Evolutionary conservation across 2,329 filamentous ascomycete genomes (phyloP), one percentile per base, ranked within the genome.

Genomic region (Pseudogymnoascus sp.): DNA sequence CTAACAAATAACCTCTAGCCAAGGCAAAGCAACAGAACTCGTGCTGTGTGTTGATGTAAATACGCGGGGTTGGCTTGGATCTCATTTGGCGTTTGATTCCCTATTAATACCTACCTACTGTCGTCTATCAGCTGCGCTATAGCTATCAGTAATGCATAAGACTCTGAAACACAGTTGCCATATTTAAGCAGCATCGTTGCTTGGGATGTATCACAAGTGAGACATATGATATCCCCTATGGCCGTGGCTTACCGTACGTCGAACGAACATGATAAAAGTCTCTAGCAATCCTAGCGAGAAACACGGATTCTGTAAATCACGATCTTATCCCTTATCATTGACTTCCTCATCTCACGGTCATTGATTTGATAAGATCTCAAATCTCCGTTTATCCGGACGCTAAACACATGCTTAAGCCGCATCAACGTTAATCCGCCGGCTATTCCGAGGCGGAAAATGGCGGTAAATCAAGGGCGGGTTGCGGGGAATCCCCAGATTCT

Each of bases 11-110:
- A 60, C 28, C 43, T 50, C 62, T 60, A 82, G 79, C 78, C 74
- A 77, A 87, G 80, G 87, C 87, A 71, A 90, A 90, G 81, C 90
- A 90, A 77, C 86, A 90, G 73, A 91, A 90, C 76, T 88, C 85
- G 22, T 90, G 88, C 82, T 90, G 87, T 71, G 69, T 84, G 62
- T 71, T 89, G 68, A 89, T 89, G 85, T 89, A 82, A 66, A 67
- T 67, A 50, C 28, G 47, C 12, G n/a, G 47, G 47, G 47, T 20
- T 53, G n/a, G 28, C 47, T 53, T 53, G 47, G 47, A 53, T 53
- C 47, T 53, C 28, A 53, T 53, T 53, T 53, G 47, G 47, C 47
- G 47, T 53, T 53, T 30, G 28, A 33, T 33, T 53, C 47, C 47
- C 3, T 53, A 53, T 53, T 53, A 53, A 53, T 53, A 53, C 47